Evolutionary conservation across 192 early-diverging fungal genomes (phyloP).

Genomic region (Gamsiella multidivaricata): DNA sequence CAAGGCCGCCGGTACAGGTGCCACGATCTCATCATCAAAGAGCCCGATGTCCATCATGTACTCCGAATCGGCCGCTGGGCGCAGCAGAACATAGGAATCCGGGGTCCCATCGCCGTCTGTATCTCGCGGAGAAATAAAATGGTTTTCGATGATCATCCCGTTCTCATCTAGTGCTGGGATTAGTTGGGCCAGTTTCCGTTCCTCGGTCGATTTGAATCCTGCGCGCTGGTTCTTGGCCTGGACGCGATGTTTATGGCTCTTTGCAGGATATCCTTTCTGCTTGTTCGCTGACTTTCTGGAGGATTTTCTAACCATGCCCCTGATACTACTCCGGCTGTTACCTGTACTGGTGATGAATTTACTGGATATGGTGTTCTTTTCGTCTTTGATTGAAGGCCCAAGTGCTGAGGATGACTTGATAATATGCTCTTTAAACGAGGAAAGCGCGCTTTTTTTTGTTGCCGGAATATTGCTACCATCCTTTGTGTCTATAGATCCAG

Average conservation of each 20-base stretch:
- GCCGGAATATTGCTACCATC: too few species aligned
- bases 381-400: not conserved
- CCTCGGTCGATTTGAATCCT: conserved; percentile 43
- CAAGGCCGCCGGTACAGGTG: not conserved
- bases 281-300: not conserved
- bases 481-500: too few species aligned
- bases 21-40: conserved; percentile 39
- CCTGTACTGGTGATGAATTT: too few species aligned
- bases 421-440: too few species aligned
- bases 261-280: not conserved
- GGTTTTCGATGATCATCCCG: conserved; percentile 38
- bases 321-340: not conserved
- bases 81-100: conserved; percentile 35
- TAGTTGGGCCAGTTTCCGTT: conserved; percentile 37
- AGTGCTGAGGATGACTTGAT: not conserved
- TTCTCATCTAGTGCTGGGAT: conserved; percentile 38
- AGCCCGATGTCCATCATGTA: conserved; percentile 42
- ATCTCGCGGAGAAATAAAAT: conserved; percentile 48
- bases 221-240: conserved; percentile 28
- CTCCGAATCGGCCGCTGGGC: conserved; percentile 15
- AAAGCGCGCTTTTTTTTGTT: too few species aligned
- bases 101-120: conserved; percentile 46
- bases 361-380: too few species aligned
- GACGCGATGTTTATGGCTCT: not conserved
- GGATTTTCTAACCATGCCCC: not conserved